Conservation (phyloP, 345 rosid species). For the Populus nigra region DNA sequence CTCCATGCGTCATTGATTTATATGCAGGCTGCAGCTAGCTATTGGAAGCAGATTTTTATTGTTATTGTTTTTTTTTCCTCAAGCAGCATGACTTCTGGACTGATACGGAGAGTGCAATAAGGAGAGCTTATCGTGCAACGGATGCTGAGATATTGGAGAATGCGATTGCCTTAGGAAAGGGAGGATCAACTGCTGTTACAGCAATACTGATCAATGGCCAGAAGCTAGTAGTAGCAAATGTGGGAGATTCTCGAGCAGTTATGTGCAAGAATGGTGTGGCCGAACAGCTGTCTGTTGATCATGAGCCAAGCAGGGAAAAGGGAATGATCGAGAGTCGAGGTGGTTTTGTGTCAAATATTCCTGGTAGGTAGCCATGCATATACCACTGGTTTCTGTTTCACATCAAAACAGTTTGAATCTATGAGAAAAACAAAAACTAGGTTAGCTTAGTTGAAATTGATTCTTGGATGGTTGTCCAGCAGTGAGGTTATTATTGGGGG, state of each 20-base stretch:
- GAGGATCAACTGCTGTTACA: slow-evolving; percentile 92
- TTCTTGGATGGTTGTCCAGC: neutral
- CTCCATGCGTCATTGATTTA: neutral
- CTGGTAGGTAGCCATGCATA: slow-evolving; percentile 39
- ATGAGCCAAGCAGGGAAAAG: slow-evolving; percentile 80
- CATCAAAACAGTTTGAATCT: neutral
- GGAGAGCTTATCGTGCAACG: slow-evolving; percentile 61
- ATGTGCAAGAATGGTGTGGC: slow-evolving; percentile 60
- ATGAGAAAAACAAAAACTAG: too few species aligned
- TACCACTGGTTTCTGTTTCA: neutral
- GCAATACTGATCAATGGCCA: slow-evolving; percentile 73
- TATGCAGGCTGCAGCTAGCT: neutral
- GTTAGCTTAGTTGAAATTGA: too few species aligned
- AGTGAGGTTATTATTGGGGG: neutral
- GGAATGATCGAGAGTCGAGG: slow-evolving; percentile 63
- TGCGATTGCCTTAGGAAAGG: slow-evolving; percentile 59
- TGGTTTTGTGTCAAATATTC: slow-evolving; percentile 81
- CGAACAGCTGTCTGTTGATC: slow-evolving; percentile 70
- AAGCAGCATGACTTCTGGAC: slow-evolving; percentile 76
- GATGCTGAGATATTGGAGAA: slow-evolving; percentile 63
- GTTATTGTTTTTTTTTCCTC: neutral
- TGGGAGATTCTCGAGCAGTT: slow-evolving; percentile 93
- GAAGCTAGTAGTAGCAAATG: slow-evolving; percentile 75
- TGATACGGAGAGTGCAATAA: slow-evolving; percentile 57
- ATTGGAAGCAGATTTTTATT: neutral